These are phyloP conservation scores for Lentithecium fluviatile DNA, from an alignment of 495 filamentous ascomycete genomes.

Conservation along the genomic window DNA sequence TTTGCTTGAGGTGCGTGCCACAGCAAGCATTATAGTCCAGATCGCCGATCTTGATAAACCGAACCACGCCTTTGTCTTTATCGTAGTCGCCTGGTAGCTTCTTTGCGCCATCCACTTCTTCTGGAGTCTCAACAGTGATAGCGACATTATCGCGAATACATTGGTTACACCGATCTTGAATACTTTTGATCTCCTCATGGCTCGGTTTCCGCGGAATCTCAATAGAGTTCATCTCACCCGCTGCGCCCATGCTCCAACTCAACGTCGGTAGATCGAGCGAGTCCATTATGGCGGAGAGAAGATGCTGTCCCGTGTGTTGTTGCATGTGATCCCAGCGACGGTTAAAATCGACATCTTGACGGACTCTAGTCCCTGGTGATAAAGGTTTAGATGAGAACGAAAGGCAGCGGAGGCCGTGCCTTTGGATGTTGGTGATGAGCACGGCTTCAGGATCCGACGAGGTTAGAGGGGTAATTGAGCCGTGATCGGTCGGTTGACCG, in stretches of 20 bases:
- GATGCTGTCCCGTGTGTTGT: slow-evolving; percentile 30
- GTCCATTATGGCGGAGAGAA: slow-evolving; percentile 28
- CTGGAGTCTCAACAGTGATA: slow-evolving; percentile 25
- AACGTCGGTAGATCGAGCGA: slow-evolving; percentile 20
- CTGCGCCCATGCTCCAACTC: slow-evolving; percentile 20
- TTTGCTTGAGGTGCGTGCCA: slow-evolving; percentile 29
- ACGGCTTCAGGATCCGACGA: neutral
- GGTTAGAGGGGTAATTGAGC: slow-evolving; percentile 7
- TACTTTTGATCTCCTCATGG: neutral
- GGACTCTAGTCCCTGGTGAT: slow-evolving; percentile 6
- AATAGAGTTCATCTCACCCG: slow-evolving; percentile 25
- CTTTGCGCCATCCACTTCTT: neutral
- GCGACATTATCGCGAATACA: slow-evolving; percentile 14
- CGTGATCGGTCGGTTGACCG: slow-evolving; percentile 25
- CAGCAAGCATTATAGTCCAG: slow-evolving; percentile 28
- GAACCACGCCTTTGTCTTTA: slow-evolving; percentile 21
- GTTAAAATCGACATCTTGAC: slow-evolving; percentile 22
- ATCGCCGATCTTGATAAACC: slow-evolving; percentile 23
- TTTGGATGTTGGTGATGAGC: slow-evolving; percentile 18
- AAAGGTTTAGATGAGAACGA: slow-evolving; percentile 17
- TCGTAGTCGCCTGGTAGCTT: slow-evolving; percentile 25
- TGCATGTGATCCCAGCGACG: slow-evolving; percentile 34
- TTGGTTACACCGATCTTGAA: slow-evolving; percentile 17
- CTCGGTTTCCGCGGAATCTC: slow-evolving; percentile 20
- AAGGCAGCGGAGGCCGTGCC: slow-evolving; percentile 23